Evolutionary conservation across 305 asterid species (phyloP), one percentile per base, ranked within the genome.

Genomic region (Vinca major): DNA sequence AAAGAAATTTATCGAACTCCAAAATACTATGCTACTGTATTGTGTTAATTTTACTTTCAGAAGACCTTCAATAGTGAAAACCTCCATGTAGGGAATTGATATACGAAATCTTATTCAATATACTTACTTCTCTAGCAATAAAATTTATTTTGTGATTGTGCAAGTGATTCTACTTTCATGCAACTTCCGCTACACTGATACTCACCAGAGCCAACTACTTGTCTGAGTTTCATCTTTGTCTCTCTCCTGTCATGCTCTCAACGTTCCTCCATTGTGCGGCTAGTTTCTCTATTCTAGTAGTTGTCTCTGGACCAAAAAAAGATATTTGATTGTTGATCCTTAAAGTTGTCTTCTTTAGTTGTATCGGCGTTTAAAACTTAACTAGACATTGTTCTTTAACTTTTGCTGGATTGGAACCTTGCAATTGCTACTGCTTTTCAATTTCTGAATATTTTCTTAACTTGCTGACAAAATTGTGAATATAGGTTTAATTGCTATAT

Each of bases 21-120:
- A 16, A 48, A 1, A 61, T 52, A 56, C 49, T 48, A 40, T 66
- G 73, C 61, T 69, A 66, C 43, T 19, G 5, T 41, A 40, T 44
- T 55, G 20, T 20, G 5, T n/a, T 48, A 13, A 48, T 62, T 70
- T 5, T 69, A 45, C 52, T 3, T 20, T 45, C 8, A 0, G n/a
- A 37, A 16, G 60, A 36, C 36, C 4, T 9, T 19, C 3, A 50
- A 1, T 2, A 49, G 12, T 65, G 12, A 33, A 6, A 19, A 49
- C 3, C 9, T 49, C 20, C 9, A 0, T 16, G 16, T 4, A 19
- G 40, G 39, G 21, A 37, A 21, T 13, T 37, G 21, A 36, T 37
- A 26, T 13, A 5, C 10, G 11, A 26, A 10, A 26, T 0, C 13
- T 57, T 36, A 57, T 57, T 16, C 44, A 4, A 2, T 33, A 4